A percentile compares a stretch with the other conserved stretches of the same genome.
Evolutionary conservation across 2,329 filamentous ascomycete species (phyloP).

Genomic region (Xylaria sp.): DNA sequence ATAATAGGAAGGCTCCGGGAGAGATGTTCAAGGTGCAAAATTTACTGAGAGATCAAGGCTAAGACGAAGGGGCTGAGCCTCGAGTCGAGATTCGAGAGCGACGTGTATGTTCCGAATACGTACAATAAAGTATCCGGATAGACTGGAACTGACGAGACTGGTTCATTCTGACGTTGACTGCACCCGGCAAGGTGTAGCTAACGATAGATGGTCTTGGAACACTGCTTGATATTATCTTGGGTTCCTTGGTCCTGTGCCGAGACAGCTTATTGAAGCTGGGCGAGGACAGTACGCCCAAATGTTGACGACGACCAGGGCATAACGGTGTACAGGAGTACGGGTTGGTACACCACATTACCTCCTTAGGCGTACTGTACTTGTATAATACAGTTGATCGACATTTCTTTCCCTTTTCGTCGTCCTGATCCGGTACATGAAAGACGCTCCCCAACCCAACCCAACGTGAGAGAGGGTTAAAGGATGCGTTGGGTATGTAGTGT

Average conservation of each 20-base stretch:
- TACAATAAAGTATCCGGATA: constrained; percentile 5
- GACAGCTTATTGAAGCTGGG: constrained; percentile 22
- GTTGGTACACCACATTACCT: not conserved
- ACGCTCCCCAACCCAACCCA: not conserved
- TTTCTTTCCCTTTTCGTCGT: not conserved
- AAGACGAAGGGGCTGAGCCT: not conserved
- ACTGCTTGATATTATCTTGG: constrained; percentile 13
- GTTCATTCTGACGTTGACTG: constrained; percentile 19
- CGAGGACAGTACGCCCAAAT: not conserved
- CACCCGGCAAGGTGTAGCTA: constrained; percentile 15
- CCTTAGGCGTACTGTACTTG: not conserved
- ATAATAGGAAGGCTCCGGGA: constrained; percentile 15
- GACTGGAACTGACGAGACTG: not conserved
- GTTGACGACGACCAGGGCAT: constrained; percentile 3
- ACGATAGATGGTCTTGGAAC: constrained; percentile 2
- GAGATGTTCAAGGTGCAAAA: not conserved
- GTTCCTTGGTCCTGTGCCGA: constrained; percentile 5
- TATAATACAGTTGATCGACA: not conserved
- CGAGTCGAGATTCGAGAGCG: not conserved
- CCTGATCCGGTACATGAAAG: not conserved
- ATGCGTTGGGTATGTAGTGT: not conserved
- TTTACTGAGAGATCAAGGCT: not conserved
- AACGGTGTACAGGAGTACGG: not conserved
- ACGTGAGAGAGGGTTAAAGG: not conserved
- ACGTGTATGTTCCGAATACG: too few relatives aligned